Conservation (phyloP, 306 rosid genomes). For the Gynostemma pentaphyllum region DNA sequence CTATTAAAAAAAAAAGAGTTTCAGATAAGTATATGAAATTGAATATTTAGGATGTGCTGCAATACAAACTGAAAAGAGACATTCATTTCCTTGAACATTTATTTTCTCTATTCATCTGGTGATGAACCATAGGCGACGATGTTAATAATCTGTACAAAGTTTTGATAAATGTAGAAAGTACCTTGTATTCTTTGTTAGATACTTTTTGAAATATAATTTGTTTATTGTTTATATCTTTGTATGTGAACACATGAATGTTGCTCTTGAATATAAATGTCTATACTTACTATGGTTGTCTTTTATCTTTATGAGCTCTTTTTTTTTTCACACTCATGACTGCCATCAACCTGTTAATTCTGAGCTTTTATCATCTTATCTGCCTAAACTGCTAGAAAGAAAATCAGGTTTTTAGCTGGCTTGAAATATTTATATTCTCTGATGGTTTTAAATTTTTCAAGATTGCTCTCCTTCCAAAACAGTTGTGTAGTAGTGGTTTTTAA, state of each 20-base stretch:
- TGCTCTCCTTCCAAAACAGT: too few species aligned
- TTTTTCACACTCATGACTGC: not conserved
- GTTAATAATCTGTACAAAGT: conserved; percentile 1
- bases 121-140: not conserved
- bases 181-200: not conserved
- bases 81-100: not conserved
- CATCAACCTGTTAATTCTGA: not conserved
- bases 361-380: not conserved
- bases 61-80: not conserved
- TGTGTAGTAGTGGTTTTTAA: too few species aligned
- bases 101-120: not conserved
- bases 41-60: conserved; percentile 2
- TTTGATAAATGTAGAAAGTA: conserved; percentile 1
- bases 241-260: not conserved
- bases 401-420: not conserved
- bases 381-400: not conserved
- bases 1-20: too few species aligned
- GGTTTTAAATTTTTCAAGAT: too few species aligned
- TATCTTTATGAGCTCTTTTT: not conserved
- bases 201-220: conserved; percentile 4
- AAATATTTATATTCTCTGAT: too few species aligned
- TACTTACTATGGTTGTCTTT: not conserved
- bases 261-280: conserved; percentile 5
- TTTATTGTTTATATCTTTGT: conserved; percentile 10
- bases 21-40: not conserved